A percentile compares a stretch with the other conserved stretches of the same genome.
These are phyloP conservation scores for Dacryopinax primogenitus DNA, from an alignment of 768 basidiomycete species.

Conservation along the genomic window DNA sequence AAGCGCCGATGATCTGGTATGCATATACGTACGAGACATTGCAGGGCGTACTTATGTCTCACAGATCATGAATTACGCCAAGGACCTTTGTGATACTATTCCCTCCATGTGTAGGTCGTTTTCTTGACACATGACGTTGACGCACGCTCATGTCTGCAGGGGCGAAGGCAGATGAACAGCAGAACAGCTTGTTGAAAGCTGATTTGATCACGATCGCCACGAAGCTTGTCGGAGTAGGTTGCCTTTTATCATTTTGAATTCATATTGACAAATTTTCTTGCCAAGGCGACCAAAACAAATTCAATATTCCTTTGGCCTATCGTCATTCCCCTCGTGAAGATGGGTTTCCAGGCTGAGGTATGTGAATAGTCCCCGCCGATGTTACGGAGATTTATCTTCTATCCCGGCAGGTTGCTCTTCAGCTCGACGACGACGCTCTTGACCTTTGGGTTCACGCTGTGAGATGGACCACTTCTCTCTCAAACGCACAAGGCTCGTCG, in stretches of 20 bases:
- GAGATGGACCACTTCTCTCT: constrained; percentile 46
- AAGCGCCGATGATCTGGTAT: constrained; percentile 29
- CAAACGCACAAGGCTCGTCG: constrained; percentile 32
- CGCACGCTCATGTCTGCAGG: constrained; percentile 33
- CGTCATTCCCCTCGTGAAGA: constrained; percentile 50
- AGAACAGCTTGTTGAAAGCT: constrained; percentile 48
- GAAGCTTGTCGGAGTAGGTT: constrained; percentile 51
- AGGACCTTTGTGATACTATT: constrained; percentile 48
- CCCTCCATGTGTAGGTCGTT: constrained; percentile 54
- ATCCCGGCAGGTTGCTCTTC: constrained; percentile 39
- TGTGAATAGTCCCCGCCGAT: constrained; percentile 21
- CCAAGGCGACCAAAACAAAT: constrained; percentile 52
- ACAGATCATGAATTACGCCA: constrained; percentile 57
- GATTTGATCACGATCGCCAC: constrained; percentile 57
- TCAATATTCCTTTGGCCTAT: constrained; percentile 43
- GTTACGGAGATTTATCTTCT: constrained; percentile 12
- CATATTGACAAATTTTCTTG: neutral
- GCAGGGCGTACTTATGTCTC: neutral
- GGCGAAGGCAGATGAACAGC: constrained; percentile 50
- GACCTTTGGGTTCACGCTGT: constrained; percentile 62
- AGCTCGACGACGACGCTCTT: constrained; percentile 68
- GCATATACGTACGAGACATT: constrained; percentile 11
- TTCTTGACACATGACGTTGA: constrained; percentile 11
- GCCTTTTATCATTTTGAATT: neutral
- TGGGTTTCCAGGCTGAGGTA: constrained; percentile 48